Evolutionary conservation across 78 protist genomes (phyloP).

Genomic region (Tieghemostelium lacteum): DNA sequence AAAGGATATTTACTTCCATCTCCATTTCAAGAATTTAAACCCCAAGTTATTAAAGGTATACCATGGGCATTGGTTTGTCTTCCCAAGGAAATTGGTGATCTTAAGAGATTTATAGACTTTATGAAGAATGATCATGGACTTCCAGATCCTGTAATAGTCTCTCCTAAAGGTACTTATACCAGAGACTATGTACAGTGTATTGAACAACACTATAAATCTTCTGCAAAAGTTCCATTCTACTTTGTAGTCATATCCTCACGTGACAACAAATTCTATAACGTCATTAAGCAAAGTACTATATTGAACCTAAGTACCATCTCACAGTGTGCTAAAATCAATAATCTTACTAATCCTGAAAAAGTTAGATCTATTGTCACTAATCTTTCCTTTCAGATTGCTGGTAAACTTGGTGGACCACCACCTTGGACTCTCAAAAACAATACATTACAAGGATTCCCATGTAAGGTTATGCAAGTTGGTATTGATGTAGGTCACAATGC

Average conservation of each 20-base stretch:
- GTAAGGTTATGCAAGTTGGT: conserved; percentile 55
- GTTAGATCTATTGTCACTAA: neutral
- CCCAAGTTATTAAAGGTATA: neutral
- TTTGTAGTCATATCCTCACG: neutral
- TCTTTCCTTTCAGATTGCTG: conserved; percentile 7
- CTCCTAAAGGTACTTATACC: neutral
- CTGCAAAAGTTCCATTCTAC: too few relatives aligned
- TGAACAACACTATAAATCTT: neutral
- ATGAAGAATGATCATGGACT: neutral
- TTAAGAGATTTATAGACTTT: neutral
- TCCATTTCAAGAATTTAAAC: too few relatives aligned
- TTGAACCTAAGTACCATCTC: neutral
- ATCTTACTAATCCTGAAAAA: neutral
- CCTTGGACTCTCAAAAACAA: conserved; percentile 22
- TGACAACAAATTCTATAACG: neutral
- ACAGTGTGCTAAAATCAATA: conserved; percentile 15
- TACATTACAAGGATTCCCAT: neutral
- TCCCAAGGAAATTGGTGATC: too few relatives aligned
- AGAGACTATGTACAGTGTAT: neutral
- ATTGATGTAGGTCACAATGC: conserved; percentile 73
- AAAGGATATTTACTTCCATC: neutral
- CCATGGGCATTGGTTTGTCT: too few relatives aligned
- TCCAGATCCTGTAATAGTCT: neutral
- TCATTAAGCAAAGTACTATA: conserved; percentile 5
- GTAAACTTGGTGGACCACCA: conserved; percentile 33